Evolutionary conservation across 2,329 filamentous ascomycete species (phyloP).

Genomic region (Drechslerella dactyloides): DNA sequence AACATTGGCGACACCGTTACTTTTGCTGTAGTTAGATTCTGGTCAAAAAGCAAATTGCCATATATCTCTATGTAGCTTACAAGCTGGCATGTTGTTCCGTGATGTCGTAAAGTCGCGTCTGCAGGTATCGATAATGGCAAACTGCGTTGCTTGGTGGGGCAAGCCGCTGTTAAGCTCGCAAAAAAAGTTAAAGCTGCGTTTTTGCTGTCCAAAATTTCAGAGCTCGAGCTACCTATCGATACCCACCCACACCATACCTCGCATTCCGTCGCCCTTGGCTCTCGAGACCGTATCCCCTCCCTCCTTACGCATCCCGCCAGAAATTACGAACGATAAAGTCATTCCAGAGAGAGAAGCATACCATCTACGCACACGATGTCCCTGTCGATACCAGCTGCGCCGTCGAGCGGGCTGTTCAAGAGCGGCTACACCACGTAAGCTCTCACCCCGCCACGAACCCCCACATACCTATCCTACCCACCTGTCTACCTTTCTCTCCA

Average conservation of each 20-base stretch:
- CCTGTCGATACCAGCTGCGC: conserved; percentile 91
- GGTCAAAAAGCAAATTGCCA: not conserved
- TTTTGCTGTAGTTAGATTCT: not conserved
- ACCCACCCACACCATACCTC: not conserved
- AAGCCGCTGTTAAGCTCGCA: conserved; percentile 35
- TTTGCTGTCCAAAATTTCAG: conserved; percentile 49
- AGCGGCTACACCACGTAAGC: conserved; percentile 91
- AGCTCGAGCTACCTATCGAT: conserved; percentile 18
- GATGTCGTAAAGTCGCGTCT: conserved; percentile 2
- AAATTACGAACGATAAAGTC: conserved; percentile 65
- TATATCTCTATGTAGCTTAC: no score
- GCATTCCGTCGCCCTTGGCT: not conserved
- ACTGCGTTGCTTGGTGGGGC: conserved; percentile 51
- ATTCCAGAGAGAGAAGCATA: conserved; percentile 58
- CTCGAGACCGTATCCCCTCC: not conserved
- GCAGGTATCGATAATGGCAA: conserved; percentile 49
- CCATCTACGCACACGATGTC: conserved; percentile 71
- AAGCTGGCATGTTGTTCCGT: not conserved
- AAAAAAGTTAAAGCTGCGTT: conserved; percentile 51
- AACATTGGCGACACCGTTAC: not conserved
- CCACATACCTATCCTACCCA: conserved; percentile 53
- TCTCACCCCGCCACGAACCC: conserved; percentile 50
- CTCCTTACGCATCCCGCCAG: conserved; percentile 1
- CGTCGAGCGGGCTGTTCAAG: conserved; percentile 94
- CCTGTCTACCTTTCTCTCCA: conserved; percentile 51